These are phyloP conservation scores for Myxozyma melibiosi DNA, from an alignment of 805 yeast genomes.

Conservation along the genomic window DNA sequence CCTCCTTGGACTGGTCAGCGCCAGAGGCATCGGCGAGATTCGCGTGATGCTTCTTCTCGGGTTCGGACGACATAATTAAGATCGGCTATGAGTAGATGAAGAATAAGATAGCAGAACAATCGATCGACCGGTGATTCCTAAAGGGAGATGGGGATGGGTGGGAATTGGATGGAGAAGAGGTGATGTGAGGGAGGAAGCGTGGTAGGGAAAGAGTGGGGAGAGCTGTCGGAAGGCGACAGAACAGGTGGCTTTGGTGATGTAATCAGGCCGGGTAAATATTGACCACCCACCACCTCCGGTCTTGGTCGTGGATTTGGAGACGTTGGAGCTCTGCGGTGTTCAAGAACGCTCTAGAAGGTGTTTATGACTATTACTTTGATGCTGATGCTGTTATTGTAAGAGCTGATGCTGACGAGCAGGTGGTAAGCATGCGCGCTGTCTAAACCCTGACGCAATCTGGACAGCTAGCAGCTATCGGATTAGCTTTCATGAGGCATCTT, in stretches of 20 bases:
- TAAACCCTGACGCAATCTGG: too few species aligned
- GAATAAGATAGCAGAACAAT: background rate
- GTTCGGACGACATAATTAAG: slow-evolving; percentile 17
- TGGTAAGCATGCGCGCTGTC: too few species aligned
- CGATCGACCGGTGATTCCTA: background rate
- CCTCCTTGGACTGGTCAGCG: slow-evolving; percentile 56
- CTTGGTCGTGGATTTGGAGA: background rate
- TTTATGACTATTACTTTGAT: too few species aligned
- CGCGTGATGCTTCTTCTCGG: slow-evolving; percentile 41
- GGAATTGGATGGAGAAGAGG: background rate
- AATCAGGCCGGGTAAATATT: slow-evolving; percentile 6
- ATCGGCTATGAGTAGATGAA: background rate
- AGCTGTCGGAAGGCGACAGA: slow-evolving; percentile 14
- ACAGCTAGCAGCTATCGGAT: too few species aligned
- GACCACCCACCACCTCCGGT: too few species aligned
- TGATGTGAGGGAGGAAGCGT: background rate
- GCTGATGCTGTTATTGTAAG: too few species aligned
- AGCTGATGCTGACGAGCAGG: too few species aligned
- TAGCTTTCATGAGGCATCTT: too few species aligned
- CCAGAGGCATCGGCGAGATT: slow-evolving; percentile 68
- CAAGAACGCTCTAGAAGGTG: too few species aligned
- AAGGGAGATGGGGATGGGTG: background rate
- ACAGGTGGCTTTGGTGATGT: background rate
- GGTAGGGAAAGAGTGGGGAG: slow-evolving; percentile 1
- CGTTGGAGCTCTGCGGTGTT: too few species aligned